These are phyloP conservation scores for Mixia osmundae DNA, from an alignment of 1,284 basidiomycete genomes.

Conservation along the genomic window DNA sequence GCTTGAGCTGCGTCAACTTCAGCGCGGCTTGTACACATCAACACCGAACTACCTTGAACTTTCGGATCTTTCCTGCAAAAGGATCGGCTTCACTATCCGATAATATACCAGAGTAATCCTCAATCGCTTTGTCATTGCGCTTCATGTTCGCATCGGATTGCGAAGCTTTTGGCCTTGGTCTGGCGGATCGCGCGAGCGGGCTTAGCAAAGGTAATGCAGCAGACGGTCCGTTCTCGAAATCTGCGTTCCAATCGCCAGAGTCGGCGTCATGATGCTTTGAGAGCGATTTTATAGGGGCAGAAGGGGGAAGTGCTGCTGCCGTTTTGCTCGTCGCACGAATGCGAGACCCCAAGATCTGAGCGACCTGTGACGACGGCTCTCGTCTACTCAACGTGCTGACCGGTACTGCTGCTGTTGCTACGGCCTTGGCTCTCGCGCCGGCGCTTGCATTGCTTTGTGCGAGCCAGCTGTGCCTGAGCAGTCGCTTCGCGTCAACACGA, in stretches of 20 bases:
- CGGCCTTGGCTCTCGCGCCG: too few relatives aligned
- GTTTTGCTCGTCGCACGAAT: too few relatives aligned
- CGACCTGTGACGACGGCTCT: too few relatives aligned
- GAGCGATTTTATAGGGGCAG: too few relatives aligned
- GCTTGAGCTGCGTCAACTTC: neutral
- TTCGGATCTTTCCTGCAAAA: conserved; percentile 46
- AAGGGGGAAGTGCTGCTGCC: neutral
- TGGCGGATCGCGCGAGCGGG: conserved; percentile 24
- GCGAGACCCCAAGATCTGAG: too few relatives aligned
- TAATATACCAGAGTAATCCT: conserved; percentile 69
- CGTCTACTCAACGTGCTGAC: too few relatives aligned
- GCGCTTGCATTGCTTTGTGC: too few relatives aligned
- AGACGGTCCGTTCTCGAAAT: conserved; percentile 91
- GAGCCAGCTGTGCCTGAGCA: conserved; percentile 84
- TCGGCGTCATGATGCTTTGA: conserved; percentile 36
- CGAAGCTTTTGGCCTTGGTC: conserved; percentile 25
- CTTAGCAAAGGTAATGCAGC: conserved; percentile 64
- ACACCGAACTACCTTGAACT: conserved; percentile 40
- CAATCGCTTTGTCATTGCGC: conserved; percentile 21
- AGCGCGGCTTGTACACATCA: neutral
- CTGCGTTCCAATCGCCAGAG: conserved; percentile 90
- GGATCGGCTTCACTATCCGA: conserved; percentile 34
- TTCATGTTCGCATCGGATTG: conserved; percentile 14
- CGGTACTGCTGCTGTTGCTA: too few relatives aligned
- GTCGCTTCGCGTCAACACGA: conserved; percentile 75